These are phyloP conservation scores for Hypoxylon sp. DNA, from an alignment of 2,329 filamentous ascomycete species.

Conservation along the genomic window DNA sequence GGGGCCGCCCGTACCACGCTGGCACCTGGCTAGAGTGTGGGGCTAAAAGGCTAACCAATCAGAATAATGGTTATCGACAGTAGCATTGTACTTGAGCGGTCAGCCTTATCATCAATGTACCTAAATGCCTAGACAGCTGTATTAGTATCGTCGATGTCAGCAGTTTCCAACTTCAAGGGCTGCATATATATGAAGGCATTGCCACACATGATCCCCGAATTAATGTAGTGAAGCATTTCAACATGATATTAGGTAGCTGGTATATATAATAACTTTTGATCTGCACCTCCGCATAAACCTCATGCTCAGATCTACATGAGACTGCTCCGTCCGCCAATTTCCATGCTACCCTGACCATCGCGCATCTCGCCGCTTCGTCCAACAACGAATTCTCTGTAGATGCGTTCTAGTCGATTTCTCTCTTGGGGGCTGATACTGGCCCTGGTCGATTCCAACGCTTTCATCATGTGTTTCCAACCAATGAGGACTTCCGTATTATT, in stretches of 20 bases:
- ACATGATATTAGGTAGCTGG: background rate
- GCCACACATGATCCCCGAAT: too few relatives aligned
- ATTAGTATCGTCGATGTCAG: constrained; percentile 14
- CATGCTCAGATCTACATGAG: constrained; percentile 82
- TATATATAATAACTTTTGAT: constrained; percentile 17
- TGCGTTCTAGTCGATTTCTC: constrained; percentile 78
- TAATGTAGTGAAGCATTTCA: background rate
- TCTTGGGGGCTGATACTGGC: constrained; percentile 88
- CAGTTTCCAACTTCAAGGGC: background rate
- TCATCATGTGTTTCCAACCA: constrained; percentile 84
- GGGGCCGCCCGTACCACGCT: constrained; percentile 6
- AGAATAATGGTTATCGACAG: constrained; percentile 22
- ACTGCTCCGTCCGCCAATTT: constrained; percentile 92
- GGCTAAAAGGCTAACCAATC: constrained; percentile 29
- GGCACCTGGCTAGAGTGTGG: constrained; percentile 1
- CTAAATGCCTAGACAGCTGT: too few relatives aligned
- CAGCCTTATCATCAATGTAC: constrained; percentile 23
- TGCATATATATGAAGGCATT: too few relatives aligned
- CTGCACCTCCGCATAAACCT: background rate
- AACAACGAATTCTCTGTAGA: constrained; percentile 94
- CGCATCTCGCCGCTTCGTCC: constrained; percentile 96
- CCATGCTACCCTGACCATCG: constrained; percentile 90
- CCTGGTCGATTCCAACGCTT: constrained; percentile 81
- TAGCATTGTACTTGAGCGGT: constrained; percentile 27
- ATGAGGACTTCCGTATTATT: constrained; percentile 80